Percentiles rank a stretch among this genome's conserved stretches.
These are phyloP conservation scores for Boletus sp. DNA, from an alignment of 768 basidiomycete genomes.

Conservation along the genomic window DNA sequence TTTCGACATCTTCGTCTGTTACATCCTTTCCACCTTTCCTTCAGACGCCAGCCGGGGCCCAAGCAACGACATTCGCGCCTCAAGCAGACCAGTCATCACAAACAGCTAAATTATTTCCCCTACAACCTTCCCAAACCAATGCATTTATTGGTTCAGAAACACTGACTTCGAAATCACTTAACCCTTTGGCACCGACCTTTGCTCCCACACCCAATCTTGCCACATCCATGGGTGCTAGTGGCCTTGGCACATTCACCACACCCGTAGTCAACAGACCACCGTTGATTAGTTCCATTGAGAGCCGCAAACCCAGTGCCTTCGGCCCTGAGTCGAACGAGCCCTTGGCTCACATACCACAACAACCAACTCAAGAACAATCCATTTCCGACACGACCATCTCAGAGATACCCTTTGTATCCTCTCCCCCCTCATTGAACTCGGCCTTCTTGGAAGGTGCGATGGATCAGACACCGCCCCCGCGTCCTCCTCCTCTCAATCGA, in stretches of 20 bases:
- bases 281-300: not conserved
- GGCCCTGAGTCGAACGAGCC: not conserved
- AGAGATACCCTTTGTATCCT: constrained; percentile 12
- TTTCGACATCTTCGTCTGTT: not conserved
- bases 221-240: not conserved
- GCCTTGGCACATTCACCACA: not conserved
- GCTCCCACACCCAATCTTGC: constrained; percentile 1
- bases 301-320: not conserved
- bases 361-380: not conserved
- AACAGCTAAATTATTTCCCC: not conserved
- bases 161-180: constrained; percentile 10
- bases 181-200: constrained; percentile 21
- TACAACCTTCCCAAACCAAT: constrained; percentile 1
- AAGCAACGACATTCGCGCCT: not conserved
- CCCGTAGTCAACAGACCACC: not conserved
- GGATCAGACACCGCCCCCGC: constrained; percentile 13
- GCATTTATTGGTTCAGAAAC: constrained; percentile 3
- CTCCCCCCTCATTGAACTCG: constrained; percentile 13
- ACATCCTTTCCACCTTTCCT: constrained; percentile 1
- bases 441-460: constrained; percentile 1
- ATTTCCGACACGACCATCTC: not conserved
- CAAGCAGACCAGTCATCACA: not conserved
- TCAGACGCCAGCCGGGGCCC: not conserved
- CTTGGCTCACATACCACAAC: not conserved
- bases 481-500: constrained; percentile 31